Evolutionary conservation across 139 green algal genomes (phyloP).

Genomic region (Coelastrella sp.): DNA sequence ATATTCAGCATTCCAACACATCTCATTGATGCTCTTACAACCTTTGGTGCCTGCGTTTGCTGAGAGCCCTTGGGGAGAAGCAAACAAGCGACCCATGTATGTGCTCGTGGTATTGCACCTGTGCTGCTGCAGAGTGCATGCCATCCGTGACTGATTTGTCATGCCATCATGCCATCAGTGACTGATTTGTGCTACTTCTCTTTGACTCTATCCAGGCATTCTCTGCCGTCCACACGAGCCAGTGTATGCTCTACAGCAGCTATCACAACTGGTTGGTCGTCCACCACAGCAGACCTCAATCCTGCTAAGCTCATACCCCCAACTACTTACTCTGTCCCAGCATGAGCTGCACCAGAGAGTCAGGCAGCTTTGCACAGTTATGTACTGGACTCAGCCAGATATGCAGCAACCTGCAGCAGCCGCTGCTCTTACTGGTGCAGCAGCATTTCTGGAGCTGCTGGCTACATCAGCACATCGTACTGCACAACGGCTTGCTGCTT

Average conservation of each 20-base stretch:
- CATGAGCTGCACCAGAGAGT: conserved; percentile 15
- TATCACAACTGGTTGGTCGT: background rate
- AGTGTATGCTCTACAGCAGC: conserved; percentile 1
- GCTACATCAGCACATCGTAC: background rate
- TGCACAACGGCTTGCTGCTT: background rate
- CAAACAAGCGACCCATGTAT: too few relatives aligned
- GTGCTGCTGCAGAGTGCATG: too few relatives aligned
- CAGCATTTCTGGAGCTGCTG: conserved; percentile 20
- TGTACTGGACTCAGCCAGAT: background rate
- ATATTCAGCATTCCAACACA: too few relatives aligned
- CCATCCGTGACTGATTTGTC: too few relatives aligned
- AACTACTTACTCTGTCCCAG: background rate
- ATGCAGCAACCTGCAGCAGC: background rate
- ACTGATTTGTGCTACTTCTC: background rate
- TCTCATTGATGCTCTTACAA: too few relatives aligned
- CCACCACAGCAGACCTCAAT: conserved; percentile 2
- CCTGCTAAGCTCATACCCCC: conserved; percentile 3
- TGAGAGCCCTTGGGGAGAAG: too few relatives aligned
- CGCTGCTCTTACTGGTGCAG: background rate
- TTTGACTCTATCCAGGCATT: background rate
- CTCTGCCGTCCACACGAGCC: conserved; percentile 2
- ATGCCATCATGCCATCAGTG: too few relatives aligned
- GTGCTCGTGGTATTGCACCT: too few relatives aligned
- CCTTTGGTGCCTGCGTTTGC: too few relatives aligned
- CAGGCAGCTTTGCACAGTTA: background rate